Evolutionary conservation across 1,139 yeast genomes (phyloP).

Genomic region (Pichia sp.): DNA sequence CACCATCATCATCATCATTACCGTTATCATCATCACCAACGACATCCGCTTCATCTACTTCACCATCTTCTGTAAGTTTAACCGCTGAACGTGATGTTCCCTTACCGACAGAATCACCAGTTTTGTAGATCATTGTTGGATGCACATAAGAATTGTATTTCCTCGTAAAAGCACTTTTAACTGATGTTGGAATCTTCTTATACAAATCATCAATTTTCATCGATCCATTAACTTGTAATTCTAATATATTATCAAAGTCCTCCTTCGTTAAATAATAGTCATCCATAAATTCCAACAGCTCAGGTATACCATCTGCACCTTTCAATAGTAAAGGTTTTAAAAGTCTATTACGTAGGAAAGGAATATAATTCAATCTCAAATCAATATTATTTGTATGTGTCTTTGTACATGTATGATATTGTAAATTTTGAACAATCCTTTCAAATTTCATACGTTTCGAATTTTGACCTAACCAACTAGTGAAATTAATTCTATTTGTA

Average conservation of each 20-base stretch:
- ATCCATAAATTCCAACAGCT: constrained; percentile 67
- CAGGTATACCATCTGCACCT: constrained; percentile 57
- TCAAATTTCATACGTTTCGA: constrained; percentile 75
- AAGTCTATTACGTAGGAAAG: constrained; percentile 51
- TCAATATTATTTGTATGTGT: constrained; percentile 73
- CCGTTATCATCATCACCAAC: constrained; percentile 39
- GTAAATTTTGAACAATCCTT: constrained; percentile 77
- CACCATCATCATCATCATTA: constrained; percentile 31
- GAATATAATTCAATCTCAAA: constrained; percentile 70
- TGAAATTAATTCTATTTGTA: constrained; percentile 65
- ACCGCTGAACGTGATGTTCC: neutral
- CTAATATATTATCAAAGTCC: constrained; percentile 85
- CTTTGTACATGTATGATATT: constrained; percentile 75
- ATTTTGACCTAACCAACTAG: constrained; percentile 86
- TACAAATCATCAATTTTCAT: constrained; percentile 36
- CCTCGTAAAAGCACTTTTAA: constrained; percentile 80
- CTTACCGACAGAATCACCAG: constrained; percentile 46
- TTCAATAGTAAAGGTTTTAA: constrained; percentile 46
- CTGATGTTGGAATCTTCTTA: constrained; percentile 64
- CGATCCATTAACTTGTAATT: constrained; percentile 62
- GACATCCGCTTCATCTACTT: neutral
- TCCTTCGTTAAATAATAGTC: constrained; percentile 78
- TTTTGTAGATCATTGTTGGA: constrained; percentile 78
- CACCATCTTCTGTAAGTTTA: constrained; percentile 41
- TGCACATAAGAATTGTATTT: constrained; percentile 68